Percentiles rank a stretch among this genome's conserved stretches.
phyloP scores from a whole-genome alignment of 768 basidiomycete genomes.

The Lyophyllum semitale region DNA sequence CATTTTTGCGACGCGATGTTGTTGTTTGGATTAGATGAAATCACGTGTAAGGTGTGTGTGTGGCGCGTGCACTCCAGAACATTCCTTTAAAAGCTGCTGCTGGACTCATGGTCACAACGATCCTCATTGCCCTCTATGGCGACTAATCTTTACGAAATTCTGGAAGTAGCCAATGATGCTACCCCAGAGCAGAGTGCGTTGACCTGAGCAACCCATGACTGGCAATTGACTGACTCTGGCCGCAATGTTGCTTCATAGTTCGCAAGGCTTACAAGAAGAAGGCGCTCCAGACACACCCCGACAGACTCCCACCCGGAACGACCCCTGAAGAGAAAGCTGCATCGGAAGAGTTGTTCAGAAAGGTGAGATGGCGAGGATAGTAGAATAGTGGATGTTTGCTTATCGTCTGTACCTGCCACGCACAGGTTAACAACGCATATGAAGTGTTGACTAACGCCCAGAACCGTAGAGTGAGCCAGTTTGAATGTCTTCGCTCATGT shows the following conservation, averaged over 20 bases:
- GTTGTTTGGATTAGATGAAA: conserved; percentile 11
- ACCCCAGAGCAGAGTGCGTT: conserved; percentile 64
- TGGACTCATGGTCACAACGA: neutral
- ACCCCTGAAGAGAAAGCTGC: conserved; percentile 56
- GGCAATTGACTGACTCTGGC: neutral
- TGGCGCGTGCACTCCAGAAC: conserved; percentile 31
- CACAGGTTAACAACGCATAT: conserved; percentile 75
- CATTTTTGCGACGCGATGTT: conserved; percentile 8
- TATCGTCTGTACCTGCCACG: neutral
- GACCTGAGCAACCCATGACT: neutral
- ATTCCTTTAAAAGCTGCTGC: conserved; percentile 20
- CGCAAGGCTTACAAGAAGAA: conserved; percentile 77
- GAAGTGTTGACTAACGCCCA: conserved; percentile 67
- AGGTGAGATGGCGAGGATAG: conserved; percentile 24
- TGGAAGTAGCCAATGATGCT: conserved; percentile 57
- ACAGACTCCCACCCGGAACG: conserved; percentile 60
- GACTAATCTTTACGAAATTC: conserved; percentile 63
- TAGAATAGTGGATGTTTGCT: neutral
- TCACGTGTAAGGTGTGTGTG: conserved; percentile 14
- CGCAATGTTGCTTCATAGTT: conserved; percentile 39
- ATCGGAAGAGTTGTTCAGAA: conserved; percentile 59
- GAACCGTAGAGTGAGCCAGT: conserved; percentile 51
- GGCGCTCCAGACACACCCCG: conserved; percentile 77
- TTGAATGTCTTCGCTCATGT: neutral
- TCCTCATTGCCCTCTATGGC: conserved; percentile 38